These are phyloP conservation scores for Eremothecium gossypii DNA, from an alignment of 1,139 yeast genomes.

Conservation along the genomic window DNA sequence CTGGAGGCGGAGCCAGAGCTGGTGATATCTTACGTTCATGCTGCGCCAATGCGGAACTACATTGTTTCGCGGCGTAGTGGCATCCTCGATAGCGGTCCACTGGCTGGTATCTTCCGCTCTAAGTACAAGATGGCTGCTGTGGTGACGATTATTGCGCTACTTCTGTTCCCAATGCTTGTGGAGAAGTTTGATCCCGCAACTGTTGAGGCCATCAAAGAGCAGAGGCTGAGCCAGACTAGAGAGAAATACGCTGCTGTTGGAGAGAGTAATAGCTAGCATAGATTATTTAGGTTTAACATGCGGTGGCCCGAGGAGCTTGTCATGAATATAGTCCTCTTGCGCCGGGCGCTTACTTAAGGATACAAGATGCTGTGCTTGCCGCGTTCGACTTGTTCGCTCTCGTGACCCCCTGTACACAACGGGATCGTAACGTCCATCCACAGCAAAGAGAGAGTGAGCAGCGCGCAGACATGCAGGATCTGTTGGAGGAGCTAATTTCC, in stretches of 20 bases:
- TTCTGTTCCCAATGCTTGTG: conserved; percentile 28
- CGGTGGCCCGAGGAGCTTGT: neutral
- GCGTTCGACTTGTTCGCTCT: too few species aligned
- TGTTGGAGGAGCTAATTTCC: neutral
- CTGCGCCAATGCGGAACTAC: conserved; percentile 29
- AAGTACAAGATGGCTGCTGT: conserved; percentile 32
- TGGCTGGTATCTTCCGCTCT: conserved; percentile 30
- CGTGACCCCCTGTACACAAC: too few species aligned
- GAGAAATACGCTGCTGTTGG: conserved; percentile 16
- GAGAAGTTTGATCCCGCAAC: conserved; percentile 35
- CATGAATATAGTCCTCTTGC: neutral
- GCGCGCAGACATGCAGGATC: too few species aligned
- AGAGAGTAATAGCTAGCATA: too few species aligned
- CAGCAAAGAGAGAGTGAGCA: too few species aligned
- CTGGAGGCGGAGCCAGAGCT: conserved; percentile 18
- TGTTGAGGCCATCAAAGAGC: conserved; percentile 29
- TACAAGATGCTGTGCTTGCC: too few species aligned
- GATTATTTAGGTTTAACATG: neutral
- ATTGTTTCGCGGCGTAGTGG: conserved; percentile 27
- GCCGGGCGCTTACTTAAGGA: neutral
- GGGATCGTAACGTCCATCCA: too few species aligned
- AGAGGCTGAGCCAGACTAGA: conserved; percentile 22
- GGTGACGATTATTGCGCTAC: conserved; percentile 20
- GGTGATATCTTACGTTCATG: conserved; percentile 18
- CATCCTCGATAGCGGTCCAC: conserved; percentile 29